Evolutionary conservation across 2,329 filamentous ascomycete genomes (phyloP).

Genomic region (Talaromyces piceae): DNA sequence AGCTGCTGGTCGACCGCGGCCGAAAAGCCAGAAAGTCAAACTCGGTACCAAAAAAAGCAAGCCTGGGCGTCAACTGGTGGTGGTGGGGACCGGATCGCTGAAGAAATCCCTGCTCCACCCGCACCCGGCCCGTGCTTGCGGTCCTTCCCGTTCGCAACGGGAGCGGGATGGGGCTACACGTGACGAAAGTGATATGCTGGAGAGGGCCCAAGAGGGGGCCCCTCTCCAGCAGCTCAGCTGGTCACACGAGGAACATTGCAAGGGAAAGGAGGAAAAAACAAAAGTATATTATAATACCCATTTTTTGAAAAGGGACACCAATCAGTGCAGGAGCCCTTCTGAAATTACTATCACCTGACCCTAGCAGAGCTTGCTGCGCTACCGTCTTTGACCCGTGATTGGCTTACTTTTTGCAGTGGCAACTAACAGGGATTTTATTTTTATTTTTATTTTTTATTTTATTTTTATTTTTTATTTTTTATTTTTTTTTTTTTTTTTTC

Average conservation of each 20-base stretch:
- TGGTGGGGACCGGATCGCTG: slow-evolving; percentile 3
- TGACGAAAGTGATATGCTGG: neutral
- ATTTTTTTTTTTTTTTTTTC: neutral
- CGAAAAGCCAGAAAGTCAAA: no score
- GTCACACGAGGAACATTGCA: neutral
- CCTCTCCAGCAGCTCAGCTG: neutral
- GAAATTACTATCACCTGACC: neutral
- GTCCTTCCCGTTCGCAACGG: neutral
- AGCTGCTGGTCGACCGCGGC: neutral
- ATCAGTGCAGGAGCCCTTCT: neutral
- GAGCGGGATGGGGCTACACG: neutral
- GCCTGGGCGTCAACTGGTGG: neutral
- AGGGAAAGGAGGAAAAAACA: neutral
- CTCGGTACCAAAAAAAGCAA: no score
- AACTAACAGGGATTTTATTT: no score
- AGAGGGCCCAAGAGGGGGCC: no score
- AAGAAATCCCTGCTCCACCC: slow-evolving; percentile 4
- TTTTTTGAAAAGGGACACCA: neutral
- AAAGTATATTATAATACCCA: neutral
- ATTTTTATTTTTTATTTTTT: no score
- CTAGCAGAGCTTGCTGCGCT: neutral
- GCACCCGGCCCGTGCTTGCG: neutral
- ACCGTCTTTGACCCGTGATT: neutral
- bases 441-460: no score
- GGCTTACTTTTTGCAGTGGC: neutral